These are phyloP conservation scores for Isatis lusitanica DNA, from an alignment of 441 rosid species.

Conservation along the genomic window DNA sequence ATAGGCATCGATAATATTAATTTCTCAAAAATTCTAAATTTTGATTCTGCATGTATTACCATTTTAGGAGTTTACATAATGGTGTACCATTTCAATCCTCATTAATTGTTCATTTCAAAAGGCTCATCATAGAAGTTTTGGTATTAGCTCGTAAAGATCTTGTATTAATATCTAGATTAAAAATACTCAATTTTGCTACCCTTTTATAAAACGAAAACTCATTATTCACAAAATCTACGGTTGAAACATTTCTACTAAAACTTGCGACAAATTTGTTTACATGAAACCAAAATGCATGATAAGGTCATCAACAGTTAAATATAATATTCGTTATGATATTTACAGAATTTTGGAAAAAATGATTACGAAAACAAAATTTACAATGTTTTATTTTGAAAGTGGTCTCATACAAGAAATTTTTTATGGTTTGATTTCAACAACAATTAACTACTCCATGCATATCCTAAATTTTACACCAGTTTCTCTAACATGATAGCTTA, in stretches of 20 bases:
- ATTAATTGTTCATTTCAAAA: background rate
- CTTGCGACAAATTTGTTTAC: background rate
- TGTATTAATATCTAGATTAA: background rate
- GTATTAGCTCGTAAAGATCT: background rate
- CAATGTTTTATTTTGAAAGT: background rate
- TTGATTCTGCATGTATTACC: conserved; percentile 12
- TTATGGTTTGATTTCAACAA: background rate
- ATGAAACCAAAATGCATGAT: background rate
- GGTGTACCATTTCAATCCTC: background rate
- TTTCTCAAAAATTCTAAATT: background rate
- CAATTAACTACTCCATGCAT: background rate
- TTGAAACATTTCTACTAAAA: background rate
- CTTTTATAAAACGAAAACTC: background rate
- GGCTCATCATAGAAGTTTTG: background rate
- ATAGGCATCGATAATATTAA: background rate
- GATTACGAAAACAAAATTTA: background rate
- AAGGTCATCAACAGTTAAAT: background rate
- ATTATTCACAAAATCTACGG: background rate
- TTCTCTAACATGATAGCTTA: background rate
- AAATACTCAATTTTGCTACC: background rate
- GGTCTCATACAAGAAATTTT: background rate
- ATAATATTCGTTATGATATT: no score
- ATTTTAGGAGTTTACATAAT: background rate
- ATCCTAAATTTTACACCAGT: background rate
- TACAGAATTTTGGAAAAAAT: background rate